A percentile compares a stretch with the other conserved stretches of the same genome.
Conservation (phyloP, 192 early-diverging fungal genomes). For the Powellomyces hirtus region DNA sequence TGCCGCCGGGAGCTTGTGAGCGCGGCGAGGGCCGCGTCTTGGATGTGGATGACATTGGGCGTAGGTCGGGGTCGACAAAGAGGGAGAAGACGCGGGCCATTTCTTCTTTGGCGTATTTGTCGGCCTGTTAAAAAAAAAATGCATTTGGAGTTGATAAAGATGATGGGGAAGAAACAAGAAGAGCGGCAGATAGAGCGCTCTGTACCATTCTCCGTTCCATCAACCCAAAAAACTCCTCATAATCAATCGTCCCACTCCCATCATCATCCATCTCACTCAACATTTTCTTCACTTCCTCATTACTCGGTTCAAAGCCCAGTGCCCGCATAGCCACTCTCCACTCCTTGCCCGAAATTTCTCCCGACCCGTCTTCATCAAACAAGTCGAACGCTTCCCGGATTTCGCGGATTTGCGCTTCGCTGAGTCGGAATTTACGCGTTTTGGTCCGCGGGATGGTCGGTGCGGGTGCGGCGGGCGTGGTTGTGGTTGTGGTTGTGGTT, state of each 20-base stretch:
- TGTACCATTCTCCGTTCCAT: constrained; percentile 41
- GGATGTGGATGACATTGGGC: neutral
- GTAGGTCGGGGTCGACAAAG: constrained; percentile 55
- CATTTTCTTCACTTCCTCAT: constrained; percentile 47
- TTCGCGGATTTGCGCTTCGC: constrained; percentile 36
- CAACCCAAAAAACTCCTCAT: constrained; percentile 42
- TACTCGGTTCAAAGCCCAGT: constrained; percentile 46
- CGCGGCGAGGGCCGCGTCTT: neutral
- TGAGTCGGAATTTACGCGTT: constrained; percentile 26
- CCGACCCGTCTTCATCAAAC: constrained; percentile 64
- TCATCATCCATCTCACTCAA: constrained; percentile 45
- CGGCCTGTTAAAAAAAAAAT: constrained; percentile 42
- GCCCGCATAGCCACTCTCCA: constrained; percentile 62
- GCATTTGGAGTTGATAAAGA: too few relatives aligned
- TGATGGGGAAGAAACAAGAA: neutral
- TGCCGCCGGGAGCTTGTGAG: neutral
- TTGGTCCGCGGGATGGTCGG: constrained; percentile 20
- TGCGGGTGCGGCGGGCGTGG: too few relatives aligned
- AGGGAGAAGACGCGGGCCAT: constrained; percentile 62
- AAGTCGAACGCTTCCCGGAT: constrained; percentile 69
- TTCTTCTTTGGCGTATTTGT: constrained; percentile 59
- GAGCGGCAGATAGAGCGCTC: neutral
- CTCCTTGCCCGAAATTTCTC: constrained; percentile 37
- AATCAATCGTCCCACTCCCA: constrained; percentile 48
- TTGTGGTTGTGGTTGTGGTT: too few relatives aligned